phyloP scores from a whole-genome alignment of 1,284 basidiomycete genomes.

The Boletus sp. region DNA sequence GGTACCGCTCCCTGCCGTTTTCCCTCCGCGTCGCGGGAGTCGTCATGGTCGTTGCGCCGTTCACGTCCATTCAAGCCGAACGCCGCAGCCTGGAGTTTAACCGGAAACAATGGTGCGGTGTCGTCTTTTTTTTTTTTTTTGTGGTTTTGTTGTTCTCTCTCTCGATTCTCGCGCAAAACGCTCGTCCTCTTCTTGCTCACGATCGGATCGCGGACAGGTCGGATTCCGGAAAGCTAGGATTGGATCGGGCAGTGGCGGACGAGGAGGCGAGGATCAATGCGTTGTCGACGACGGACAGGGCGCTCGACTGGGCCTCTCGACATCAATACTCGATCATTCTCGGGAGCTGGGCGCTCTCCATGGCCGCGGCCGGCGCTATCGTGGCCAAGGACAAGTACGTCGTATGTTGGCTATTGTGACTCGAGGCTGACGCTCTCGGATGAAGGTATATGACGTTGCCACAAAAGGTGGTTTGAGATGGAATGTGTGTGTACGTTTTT shows the following conservation, averaged over 20 bases:
- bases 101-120: slow-evolving; percentile 33
- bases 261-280: slow-evolving; percentile 55
- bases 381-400: slow-evolving; percentile 67
- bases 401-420: too few species aligned
- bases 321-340: slow-evolving; percentile 82
- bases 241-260: slow-evolving; percentile 50
- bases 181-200: too few species aligned
- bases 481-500: background rate
- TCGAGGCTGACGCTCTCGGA: too few species aligned
- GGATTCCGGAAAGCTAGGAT: slow-evolving; percentile 54
- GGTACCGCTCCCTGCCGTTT: slow-evolving; percentile 69
- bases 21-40: slow-evolving; percentile 77
- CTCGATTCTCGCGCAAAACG: too few species aligned
- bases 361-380: slow-evolving; percentile 68
- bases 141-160: too few species aligned
- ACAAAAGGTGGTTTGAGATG: slow-evolving; percentile 42
- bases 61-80: slow-evolving; percentile 76
- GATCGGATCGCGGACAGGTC: too few species aligned
- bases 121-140: background rate
- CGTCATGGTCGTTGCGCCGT: slow-evolving; percentile 66
- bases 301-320: slow-evolving; percentile 68
- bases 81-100: slow-evolving; percentile 75
- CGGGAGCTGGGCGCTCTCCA: slow-evolving; percentile 75
- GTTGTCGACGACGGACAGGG: slow-evolving; percentile 58
- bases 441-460: slow-evolving; percentile 49